Conservation (phyloP, 768 basidiomycete species). For the Erythrobasidium yunnanense region DNA sequence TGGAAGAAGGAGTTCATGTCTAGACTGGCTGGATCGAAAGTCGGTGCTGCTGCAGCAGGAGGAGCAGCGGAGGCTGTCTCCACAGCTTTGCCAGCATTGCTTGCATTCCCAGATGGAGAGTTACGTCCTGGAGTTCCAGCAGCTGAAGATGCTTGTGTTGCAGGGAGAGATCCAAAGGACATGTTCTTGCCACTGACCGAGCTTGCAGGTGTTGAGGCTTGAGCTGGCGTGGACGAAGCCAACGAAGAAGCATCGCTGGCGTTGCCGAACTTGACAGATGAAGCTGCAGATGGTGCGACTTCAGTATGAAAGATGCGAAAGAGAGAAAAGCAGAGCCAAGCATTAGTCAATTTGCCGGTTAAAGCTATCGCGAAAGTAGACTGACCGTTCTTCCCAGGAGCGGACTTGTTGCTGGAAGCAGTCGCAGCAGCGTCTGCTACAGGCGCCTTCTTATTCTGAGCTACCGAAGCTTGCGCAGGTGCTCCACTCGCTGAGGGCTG, state of each 20-base stretch:
- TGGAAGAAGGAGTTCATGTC: conserved; percentile 36
- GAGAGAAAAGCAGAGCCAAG: too few relatives aligned
- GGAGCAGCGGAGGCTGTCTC: background rate
- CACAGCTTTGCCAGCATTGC: background rate
- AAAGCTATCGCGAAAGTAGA: too few relatives aligned
- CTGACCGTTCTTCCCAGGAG: too few relatives aligned
- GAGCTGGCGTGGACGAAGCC: conserved; percentile 32
- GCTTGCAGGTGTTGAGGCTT: conserved; percentile 27
- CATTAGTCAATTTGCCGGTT: too few relatives aligned
- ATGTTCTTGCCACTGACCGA: conserved; percentile 21
- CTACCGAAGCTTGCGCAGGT: conserved; percentile 23
- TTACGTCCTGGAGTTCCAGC: conserved; percentile 7
- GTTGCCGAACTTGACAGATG: conserved; percentile 30
- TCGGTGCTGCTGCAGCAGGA: background rate
- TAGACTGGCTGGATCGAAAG: conserved; percentile 1
- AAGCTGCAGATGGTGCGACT: background rate
- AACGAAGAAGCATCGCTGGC: conserved; percentile 31
- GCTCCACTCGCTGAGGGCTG: conserved; percentile 31
- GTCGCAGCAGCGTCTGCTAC: conserved; percentile 37
- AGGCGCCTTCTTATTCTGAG: conserved; percentile 19
- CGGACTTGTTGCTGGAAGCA: too few relatives aligned
- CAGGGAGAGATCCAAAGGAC: conserved; percentile 29
- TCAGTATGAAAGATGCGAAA: too few relatives aligned
- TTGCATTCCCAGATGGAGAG: background rate
- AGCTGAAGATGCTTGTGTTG: conserved; percentile 1